These are phyloP conservation scores for Aspergillus latus DNA, from an alignment of 2,329 filamentous ascomycete genomes.

Conservation along the genomic window DNA sequence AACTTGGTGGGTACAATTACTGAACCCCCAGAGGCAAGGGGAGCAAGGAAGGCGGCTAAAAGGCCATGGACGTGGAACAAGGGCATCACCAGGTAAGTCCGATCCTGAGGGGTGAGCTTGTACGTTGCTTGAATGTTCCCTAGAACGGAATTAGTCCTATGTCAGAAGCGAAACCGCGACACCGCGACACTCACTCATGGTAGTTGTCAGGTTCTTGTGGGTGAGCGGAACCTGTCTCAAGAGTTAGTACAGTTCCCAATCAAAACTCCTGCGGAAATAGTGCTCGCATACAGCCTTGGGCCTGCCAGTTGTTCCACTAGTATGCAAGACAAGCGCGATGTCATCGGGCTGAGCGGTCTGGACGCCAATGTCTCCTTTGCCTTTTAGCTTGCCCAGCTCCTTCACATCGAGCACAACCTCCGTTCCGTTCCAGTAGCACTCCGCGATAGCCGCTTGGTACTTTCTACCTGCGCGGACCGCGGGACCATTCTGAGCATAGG, in stretches of 20 bases:
- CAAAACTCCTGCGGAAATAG: not conserved
- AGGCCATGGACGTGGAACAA: slow-evolving; percentile 91
- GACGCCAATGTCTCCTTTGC: slow-evolving; percentile 49
- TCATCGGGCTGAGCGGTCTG: slow-evolving; percentile 69
- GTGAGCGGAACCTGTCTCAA: slow-evolving; percentile 66
- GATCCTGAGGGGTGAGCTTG: slow-evolving; percentile 66
- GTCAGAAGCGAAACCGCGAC: not conserved
- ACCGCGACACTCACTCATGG: slow-evolving; percentile 62
- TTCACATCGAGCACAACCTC: slow-evolving; percentile 78
- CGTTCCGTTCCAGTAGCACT: slow-evolving; percentile 74
- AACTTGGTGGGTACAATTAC: slow-evolving; percentile 77
- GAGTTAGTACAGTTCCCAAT: slow-evolving; percentile 3
- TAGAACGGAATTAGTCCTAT: slow-evolving; percentile 27
- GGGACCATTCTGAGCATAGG: slow-evolving; percentile 64
- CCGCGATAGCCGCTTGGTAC: slow-evolving; percentile 80
- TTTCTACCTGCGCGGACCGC: slow-evolving; percentile 75
- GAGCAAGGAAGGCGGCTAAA: slow-evolving; percentile 76
- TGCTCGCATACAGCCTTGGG: slow-evolving; percentile 68
- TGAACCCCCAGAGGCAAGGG: slow-evolving; percentile 72
- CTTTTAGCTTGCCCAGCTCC: slow-evolving; percentile 66
- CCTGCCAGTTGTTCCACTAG: slow-evolving; percentile 78
- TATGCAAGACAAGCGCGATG: slow-evolving; percentile 78
- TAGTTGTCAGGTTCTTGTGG: slow-evolving; percentile 75
- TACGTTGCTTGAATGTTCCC: slow-evolving; percentile 79
- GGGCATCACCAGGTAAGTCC: slow-evolving; percentile 86